Evolutionary conservation across 495 filamentous ascomycete species (phyloP), one percentile per base, ranked within the genome.

Genomic region (Chaetomium fimeti): DNA sequence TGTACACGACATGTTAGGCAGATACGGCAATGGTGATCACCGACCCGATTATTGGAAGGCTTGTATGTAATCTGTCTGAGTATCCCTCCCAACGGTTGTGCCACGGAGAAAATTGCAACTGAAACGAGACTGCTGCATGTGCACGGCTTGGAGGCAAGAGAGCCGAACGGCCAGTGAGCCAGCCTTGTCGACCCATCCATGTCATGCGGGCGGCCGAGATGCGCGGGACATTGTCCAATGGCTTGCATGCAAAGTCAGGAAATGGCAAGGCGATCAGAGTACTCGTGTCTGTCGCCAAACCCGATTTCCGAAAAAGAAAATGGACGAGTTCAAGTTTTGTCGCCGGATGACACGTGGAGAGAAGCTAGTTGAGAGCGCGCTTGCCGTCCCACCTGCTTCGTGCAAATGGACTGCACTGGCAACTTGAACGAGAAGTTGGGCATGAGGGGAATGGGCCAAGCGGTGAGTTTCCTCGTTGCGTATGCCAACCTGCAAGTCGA

Each of bases 311-410:
- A 22, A 47, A n/a, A 47, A n/a, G n/a, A 22, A 47, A 20, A 16
- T 0, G 15, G 7, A 20, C 16, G n/a, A 47, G n/a, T 2, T 22
- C 18, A 47, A 43, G 22, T 20, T 18, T 36, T 36, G 32, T 36
- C 32, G 32, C 32, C 32, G 32, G 8, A 6, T 36, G 45, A 60
- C 58, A 60, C 58, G 58, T 60, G 58, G 58, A 51, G 45, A 22
- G n/a, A 18, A 40, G 45, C 42, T 5, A 60, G 45, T 52, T 25
- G 45, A 15, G 45, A 15, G 40, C 27, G 3, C 18, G 20, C n/a
- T 47, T 42, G 58, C 47, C 22, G 48, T 52, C 48, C 43, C 11
- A 52, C 22, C 2, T 52, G 24, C 6, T 36, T 11, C 48, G n/a
- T 36, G 48, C 20, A 49, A 49, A 11, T 4, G 32, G n/a, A 20